These are phyloP conservation scores for Eucalyptus regnans DNA, from an alignment of 345 rosid genomes.

Conservation along the genomic window DNA sequence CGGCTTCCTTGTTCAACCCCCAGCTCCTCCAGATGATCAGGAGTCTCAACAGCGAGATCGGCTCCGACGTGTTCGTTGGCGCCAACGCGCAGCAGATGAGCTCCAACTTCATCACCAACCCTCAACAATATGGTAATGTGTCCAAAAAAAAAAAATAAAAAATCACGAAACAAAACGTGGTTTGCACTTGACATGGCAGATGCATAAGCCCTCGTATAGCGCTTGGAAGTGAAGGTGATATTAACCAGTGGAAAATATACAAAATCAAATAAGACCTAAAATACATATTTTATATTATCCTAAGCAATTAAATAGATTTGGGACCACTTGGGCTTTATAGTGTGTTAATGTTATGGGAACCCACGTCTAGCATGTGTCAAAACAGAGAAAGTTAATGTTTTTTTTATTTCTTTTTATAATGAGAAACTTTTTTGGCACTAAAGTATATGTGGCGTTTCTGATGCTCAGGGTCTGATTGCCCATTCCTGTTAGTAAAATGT, in stretches of 20 bases:
- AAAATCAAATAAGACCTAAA: neutral
- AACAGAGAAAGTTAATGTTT: neutral
- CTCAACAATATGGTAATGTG: constrained; percentile 18
- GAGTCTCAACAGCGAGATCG: constrained; percentile 41
- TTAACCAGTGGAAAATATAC: neutral
- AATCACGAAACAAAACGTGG: neutral
- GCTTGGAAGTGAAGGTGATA: neutral
- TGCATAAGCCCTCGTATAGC: neutral
- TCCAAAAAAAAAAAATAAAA: neutral
- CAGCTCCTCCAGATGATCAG: constrained; percentile 37
- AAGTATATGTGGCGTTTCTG: neutral
- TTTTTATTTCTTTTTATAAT: neutral
- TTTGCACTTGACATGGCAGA: neutral
- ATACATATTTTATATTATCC: neutral
- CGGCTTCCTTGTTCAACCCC: constrained; percentile 70
- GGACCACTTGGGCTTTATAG: neutral
- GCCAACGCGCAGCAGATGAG: constrained; percentile 14
- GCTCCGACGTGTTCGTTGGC: constrained; percentile 27
- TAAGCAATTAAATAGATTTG: neutral
- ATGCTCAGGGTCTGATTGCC: neutral
- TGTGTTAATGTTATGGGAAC: neutral
- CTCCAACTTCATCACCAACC: constrained; percentile 18
- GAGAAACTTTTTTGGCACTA: neutral
- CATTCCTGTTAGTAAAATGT: neutral
- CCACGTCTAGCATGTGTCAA: neutral